Conservation (phyloP, 139 green algal species). For the Prasinococcaceae sp. region DNA sequence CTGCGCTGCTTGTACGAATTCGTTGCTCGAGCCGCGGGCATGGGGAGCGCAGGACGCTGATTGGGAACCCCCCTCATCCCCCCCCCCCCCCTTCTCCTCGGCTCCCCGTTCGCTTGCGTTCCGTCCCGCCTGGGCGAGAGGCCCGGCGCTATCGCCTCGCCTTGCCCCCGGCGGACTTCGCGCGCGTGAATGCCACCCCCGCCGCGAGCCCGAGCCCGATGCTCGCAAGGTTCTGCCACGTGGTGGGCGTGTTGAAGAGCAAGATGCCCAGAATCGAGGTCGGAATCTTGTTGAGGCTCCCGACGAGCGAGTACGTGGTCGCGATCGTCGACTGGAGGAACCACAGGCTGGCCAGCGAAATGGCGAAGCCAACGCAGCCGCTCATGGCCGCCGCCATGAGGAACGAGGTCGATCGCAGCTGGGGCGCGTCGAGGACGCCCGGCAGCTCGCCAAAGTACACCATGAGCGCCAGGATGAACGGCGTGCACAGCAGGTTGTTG, state of each 20-base stretch:
- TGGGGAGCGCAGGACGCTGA: too few species aligned
- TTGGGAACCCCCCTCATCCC: too few species aligned
- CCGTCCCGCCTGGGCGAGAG: too few species aligned
- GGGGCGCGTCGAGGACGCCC: slow-evolving; percentile 1
- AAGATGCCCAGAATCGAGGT: slow-evolving; percentile 69
- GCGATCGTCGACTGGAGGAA: slow-evolving; percentile 80
- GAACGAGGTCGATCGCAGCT: slow-evolving; percentile 5
- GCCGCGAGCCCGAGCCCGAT: slow-evolving; percentile 51
- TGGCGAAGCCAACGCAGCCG: slow-evolving; percentile 42
- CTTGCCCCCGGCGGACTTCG: too few species aligned
- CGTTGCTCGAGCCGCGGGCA: too few species aligned
- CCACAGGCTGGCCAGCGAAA: slow-evolving; percentile 76
- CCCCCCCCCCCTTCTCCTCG: too few species aligned
- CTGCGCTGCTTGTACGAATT: too few species aligned
- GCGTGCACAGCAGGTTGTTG: slow-evolving; percentile 86
- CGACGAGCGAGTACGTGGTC: slow-evolving; percentile 75
- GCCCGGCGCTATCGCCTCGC: too few species aligned
- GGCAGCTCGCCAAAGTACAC: slow-evolving; percentile 40
- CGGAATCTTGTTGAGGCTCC: slow-evolving; percentile 83
- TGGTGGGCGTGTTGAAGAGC: slow-evolving; percentile 55
- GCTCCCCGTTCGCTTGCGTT: too few species aligned
- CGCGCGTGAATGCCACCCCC: slow-evolving; percentile 3
- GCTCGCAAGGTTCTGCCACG: slow-evolving; percentile 50
- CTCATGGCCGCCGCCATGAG: slow-evolving; percentile 9
- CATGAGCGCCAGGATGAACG: slow-evolving; percentile 50